Percentiles rank a stretch among this genome's conserved stretches.
These are phyloP conservation scores for Babesia divergens DNA, from an alignment of 169 alveolate genomes.

Conservation along the genomic window DNA sequence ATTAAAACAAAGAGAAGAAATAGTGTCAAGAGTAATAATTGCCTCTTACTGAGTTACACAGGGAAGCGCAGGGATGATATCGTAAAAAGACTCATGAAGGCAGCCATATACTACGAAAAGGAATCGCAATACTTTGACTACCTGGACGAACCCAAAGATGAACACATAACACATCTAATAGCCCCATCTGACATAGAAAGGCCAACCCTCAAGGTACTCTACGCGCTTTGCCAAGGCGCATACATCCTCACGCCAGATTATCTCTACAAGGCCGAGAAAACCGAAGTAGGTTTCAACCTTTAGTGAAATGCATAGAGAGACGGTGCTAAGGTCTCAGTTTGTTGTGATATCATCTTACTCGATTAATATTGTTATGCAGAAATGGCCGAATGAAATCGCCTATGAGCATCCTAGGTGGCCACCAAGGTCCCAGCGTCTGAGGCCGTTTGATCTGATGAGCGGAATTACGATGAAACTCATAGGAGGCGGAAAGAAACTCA, in stretches of 20 bases:
- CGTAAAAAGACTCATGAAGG: not conserved
- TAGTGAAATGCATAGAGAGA: too few relatives aligned
- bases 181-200: not conserved
- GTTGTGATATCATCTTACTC: not conserved
- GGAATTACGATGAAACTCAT: not conserved
- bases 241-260: conserved; percentile 16
- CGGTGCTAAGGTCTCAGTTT: not conserved
- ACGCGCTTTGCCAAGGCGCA: conserved; percentile 15
- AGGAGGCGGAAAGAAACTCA: not conserved
- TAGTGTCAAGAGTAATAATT: not conserved
- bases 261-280: not conserved
- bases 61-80: conserved; percentile 1
- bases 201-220: conserved; percentile 30
- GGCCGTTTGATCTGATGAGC: not conserved
- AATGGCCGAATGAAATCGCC: conserved; percentile 15
- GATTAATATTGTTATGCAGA: not conserved
- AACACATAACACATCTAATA: conserved; percentile 5
- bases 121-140: conserved; percentile 5
- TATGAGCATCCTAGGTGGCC: conserved; percentile 38
- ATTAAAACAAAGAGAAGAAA: not conserved
- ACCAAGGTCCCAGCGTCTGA: not conserved
- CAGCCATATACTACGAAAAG: conserved; percentile 7
- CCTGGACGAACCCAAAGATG: not conserved
- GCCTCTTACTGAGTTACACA: not conserved
- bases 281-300: not conserved